Base-by-base conservation (phyloP, 257 asterid species). In the Rauvolfia tetraphylla region DNA sequence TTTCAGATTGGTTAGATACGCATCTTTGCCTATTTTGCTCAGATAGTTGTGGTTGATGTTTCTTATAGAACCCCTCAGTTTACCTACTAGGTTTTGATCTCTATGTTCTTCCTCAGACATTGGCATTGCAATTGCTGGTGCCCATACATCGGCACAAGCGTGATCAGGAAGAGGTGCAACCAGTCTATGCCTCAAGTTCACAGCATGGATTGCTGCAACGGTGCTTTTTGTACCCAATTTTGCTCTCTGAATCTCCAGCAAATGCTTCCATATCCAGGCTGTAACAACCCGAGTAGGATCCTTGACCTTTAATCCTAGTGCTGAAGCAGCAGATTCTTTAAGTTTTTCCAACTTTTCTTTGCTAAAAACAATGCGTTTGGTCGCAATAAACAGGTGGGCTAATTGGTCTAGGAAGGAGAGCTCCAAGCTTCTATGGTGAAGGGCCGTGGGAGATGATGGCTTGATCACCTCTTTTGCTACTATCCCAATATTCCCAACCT, bases 231-330 rank as follows among this genome's bases (percentile, higher is more conserved):
- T 51, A 5, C 23, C 13, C 1, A 22, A 14, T 1, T 70, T 62
- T 11, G 46, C 3, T 69, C 73, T 83, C 1, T 74, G 38, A 0
- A 27, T 53, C 2, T 74, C 61, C 48, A 82, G 68, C 58, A 82
- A 58, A 22, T 72, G 71, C 44, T 57, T 76, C 89, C 88, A 86
- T 9, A 89, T 63, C 33, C 78, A 86, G 20, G 84, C 80, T 0
- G 88, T 81, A 9, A 86, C 80, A 12, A 81, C 87, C 15, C 90
- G 72, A 34, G 86, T 88, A 3, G 87, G 87, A 62, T 78, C 74
- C n/a, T 78, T 75, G 54, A 48, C 31, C 0, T 29, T n/a, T 5
- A 77, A 74, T 72, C 63, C 6, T 41, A 12, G 71, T 18, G 76
- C 29, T 10, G 71, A 48, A 12, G 62, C 66, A 12, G 73, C 59